A percentile compares a stretch with the other conserved stretches of the same genome.
These are phyloP conservation scores for Aphanoascus verrucosus DNA, from an alignment of 2,329 filamentous ascomycete species.

Conservation along the genomic window DNA sequence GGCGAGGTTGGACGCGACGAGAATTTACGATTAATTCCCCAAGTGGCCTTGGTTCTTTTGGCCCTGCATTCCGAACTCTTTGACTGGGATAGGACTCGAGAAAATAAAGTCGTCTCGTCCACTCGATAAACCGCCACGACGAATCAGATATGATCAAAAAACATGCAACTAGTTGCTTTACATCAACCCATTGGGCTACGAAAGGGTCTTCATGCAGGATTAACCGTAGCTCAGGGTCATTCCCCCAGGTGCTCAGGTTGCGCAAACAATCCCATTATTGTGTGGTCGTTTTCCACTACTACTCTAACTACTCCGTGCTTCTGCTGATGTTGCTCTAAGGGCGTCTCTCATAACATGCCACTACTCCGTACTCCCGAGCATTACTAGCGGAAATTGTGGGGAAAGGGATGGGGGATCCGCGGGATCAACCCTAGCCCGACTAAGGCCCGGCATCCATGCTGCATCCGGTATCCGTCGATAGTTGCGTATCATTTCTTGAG, in stretches of 20 bases:
- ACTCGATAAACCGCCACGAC: neutral
- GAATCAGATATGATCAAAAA: neutral
- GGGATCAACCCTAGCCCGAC: slow-evolving; percentile 9
- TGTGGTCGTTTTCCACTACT: neutral
- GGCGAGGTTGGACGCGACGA: neutral
- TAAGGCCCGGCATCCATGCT: neutral
- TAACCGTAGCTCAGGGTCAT: neutral
- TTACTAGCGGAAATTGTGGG: neutral
- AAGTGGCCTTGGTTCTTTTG: neutral
- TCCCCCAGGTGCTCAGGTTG: neutral
- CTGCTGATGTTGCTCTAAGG: neutral
- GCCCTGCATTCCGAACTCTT: neutral
- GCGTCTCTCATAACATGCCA: neutral
- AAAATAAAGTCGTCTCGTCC: too few relatives aligned
- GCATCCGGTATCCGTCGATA: neutral
- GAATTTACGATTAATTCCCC: neutral
- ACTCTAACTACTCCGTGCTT: too few relatives aligned
- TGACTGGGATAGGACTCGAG: too few relatives aligned
- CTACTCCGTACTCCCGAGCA: neutral
- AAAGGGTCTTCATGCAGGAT: neutral
- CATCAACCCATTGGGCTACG: neutral
- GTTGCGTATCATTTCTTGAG: neutral
- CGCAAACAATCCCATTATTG: neutral
- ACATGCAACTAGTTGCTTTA: neutral
- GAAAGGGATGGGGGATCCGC: slow-evolving; percentile 6